Conservation (phyloP, 176 grass and related monocot genomes). For the Lolium multiflorum region DNA sequence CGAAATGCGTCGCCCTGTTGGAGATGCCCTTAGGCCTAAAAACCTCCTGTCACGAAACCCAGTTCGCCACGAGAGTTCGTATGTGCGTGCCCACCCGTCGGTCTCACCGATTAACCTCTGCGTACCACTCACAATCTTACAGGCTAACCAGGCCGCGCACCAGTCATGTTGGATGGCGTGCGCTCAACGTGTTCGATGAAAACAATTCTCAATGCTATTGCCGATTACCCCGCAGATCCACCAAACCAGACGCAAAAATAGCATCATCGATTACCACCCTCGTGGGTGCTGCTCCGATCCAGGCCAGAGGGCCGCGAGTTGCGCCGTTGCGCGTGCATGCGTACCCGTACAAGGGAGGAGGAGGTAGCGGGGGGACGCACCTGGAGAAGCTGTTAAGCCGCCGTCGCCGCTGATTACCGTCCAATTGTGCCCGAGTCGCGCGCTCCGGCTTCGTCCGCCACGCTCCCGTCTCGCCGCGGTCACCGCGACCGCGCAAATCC, state of each 20-base stretch:
- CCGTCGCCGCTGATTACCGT: neutral
- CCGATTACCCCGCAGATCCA: neutral
- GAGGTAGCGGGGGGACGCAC: conserved; percentile 18
- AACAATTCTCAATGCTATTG: neutral
- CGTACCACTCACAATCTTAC: neutral
- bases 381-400: neutral
- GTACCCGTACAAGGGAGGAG: neutral
- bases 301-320: neutral
- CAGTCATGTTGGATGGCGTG: conserved; percentile 5
- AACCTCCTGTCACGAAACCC: too few species aligned
- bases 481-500: neutral
- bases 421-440: neutral
- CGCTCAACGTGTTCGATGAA: neutral
- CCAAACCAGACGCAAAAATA: neutral
- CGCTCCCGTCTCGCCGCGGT: neutral
- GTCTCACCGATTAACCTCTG: too few species aligned
- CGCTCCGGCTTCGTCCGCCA: conserved; percentile 3
- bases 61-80: too few species aligned
- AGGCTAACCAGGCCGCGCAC: neutral
- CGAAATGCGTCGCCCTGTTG: too few species aligned
- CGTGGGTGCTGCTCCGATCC: conserved; percentile 1
- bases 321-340: neutral
- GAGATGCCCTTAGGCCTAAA: too few species aligned
- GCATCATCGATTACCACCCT: neutral
- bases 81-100: too few species aligned